Evolutionary conservation across 495 filamentous ascomycete genomes (phyloP).

Genomic region (Aspergillus steynii): DNA sequence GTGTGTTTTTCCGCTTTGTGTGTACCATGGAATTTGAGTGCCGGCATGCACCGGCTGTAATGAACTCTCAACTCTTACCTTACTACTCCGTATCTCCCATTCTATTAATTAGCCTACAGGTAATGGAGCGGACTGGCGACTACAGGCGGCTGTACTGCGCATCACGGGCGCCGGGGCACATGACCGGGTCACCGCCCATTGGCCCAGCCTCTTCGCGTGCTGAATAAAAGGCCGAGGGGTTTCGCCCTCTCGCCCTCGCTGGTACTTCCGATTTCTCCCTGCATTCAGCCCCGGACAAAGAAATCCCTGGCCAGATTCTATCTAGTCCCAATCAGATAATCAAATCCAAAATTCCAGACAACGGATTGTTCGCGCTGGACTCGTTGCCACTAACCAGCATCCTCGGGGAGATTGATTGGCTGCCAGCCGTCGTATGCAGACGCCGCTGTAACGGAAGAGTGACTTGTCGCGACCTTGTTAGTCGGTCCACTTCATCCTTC

Average conservation of each 20-base stretch:
- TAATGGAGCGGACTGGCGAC: constrained; percentile 14
- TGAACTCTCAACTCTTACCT: constrained; percentile 9
- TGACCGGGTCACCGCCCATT: constrained; percentile 25
- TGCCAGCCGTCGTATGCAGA: constrained; percentile 15
- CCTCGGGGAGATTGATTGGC: neutral
- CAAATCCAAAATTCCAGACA: neutral
- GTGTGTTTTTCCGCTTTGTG: constrained; percentile 19
- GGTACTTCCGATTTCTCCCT: constrained; percentile 9
- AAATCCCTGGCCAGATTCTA: neutral
- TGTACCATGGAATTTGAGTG: constrained; percentile 27
- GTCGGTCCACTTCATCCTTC: constrained; percentile 14
- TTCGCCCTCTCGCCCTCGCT: constrained; percentile 10
- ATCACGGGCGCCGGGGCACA: constrained; percentile 21
- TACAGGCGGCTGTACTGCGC: constrained; percentile 21
- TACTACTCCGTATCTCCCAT: neutral
- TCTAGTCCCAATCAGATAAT: neutral
- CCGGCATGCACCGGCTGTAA: constrained; percentile 21
- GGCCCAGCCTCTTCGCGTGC: constrained; percentile 29
- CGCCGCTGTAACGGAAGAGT: constrained; percentile 18
- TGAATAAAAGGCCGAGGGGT: neutral
- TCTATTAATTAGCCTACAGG: neutral
- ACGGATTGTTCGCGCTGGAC: neutral
- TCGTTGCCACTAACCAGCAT: neutral
- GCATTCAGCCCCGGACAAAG: neutral
- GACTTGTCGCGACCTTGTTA: constrained; percentile 21